Evolutionary conservation across 2,329 filamentous ascomycete species (phyloP).

Genomic region (Chrysoporthe austroafricana): DNA sequence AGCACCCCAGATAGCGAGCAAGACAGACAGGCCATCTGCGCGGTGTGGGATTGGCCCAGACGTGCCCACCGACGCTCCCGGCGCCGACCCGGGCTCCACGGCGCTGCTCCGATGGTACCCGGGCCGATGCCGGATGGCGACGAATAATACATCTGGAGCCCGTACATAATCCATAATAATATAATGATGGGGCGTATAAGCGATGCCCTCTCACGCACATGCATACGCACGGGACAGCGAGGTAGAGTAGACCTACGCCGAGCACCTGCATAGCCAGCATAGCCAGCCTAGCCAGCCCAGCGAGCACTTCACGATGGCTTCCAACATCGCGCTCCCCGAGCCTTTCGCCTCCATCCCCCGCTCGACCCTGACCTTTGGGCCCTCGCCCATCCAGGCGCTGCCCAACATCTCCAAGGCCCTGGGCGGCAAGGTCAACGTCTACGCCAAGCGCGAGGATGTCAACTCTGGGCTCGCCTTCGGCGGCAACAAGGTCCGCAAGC

Average conservation of each 20-base stretch:
- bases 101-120: conserved; percentile 11
- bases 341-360: conserved; percentile 67
- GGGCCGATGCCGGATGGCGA: conserved; percentile 28
- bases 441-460: conserved; percentile 73
- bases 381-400: conserved; percentile 70
- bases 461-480: conserved; percentile 70
- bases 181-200: neutral
- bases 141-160: neutral
- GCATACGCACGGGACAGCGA: too few species aligned
- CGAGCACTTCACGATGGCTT: conserved; percentile 13
- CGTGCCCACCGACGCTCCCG: neutral
- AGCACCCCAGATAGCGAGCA: neutral
- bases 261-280: neutral
- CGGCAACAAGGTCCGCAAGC: conserved; percentile 71
- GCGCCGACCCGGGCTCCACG: neutral
- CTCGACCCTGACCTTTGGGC: conserved; percentile 65
- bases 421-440: conserved; percentile 63
- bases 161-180: neutral
- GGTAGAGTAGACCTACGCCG: too few species aligned
- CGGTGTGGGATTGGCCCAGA: neutral
- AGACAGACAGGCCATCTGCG: neutral
- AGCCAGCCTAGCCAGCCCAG: too few species aligned
- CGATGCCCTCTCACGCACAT: too few species aligned
- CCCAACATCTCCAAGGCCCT: conserved; percentile 66
- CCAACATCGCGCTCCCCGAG: conserved; percentile 55